These are phyloP conservation scores for Fusarium gaditjirri DNA, from an alignment of 2,329 filamentous ascomycete species.

Conservation along the genomic window DNA sequence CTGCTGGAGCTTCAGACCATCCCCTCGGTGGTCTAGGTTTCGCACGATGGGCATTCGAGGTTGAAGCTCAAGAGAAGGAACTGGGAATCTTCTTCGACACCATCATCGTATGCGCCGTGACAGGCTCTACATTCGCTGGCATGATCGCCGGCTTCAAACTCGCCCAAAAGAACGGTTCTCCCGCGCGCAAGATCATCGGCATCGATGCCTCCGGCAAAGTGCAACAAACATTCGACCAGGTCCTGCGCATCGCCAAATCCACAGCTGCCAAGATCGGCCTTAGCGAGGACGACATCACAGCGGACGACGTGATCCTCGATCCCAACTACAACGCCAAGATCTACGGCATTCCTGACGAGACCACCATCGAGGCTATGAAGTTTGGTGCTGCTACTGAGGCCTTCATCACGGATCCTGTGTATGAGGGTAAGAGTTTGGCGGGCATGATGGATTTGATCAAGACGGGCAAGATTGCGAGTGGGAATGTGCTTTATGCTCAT, in stretches of 20 bases:
- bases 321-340: conserved; percentile 70
- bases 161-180: conserved; percentile 58
- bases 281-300: conserved; percentile 66
- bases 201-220: conserved; percentile 64
- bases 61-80: conserved; percentile 69
- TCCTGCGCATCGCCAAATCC: conserved; percentile 72
- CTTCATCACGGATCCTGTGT: conserved; percentile 80
- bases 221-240: conserved; percentile 70
- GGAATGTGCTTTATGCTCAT: conserved; percentile 78
- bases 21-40: conserved; percentile 76
- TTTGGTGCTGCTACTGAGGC: conserved; percentile 75
- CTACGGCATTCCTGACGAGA: conserved; percentile 74
- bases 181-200: conserved; percentile 68
- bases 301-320: conserved; percentile 71
- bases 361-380: conserved; percentile 74
- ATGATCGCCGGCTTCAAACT: conserved; percentile 80
- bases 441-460: conserved; percentile 76
- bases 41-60: conserved; percentile 76
- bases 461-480: conserved; percentile 68
- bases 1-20: conserved; percentile 76
- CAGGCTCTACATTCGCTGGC: conserved; percentile 75
- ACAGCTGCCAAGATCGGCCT: conserved; percentile 74
- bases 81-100: conserved; percentile 74
- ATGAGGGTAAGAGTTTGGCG: conserved; percentile 79
- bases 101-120: conserved; percentile 76